Evolutionary conservation across 805 yeast species (phyloP), one percentile per base, ranked within the genome.

Genomic region (Cyberlindnera nakhonratchasimensis): DNA sequence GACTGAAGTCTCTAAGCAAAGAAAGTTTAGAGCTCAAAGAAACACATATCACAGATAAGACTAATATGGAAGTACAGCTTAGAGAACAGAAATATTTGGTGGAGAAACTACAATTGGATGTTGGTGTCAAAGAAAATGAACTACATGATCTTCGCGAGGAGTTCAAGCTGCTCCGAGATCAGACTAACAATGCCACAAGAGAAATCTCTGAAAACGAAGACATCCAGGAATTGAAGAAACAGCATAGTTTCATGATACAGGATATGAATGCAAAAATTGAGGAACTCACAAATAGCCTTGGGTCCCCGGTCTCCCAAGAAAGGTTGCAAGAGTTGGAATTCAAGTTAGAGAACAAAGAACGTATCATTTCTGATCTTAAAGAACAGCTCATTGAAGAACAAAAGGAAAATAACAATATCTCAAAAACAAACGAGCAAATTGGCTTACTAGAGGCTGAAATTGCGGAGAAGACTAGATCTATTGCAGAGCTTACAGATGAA

Each of bases 21-120:
- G 60, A 61, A 18, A 59, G 64, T 9, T 46, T 65, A 22, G 58
- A 61, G 3, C 36, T 63, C 40, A 64, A 58, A 33, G 53, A 51
- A 36, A 55, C 60, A 9, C 50, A 54, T 6, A 45, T 39, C 33
- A 29, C 33, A 31, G 46, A 46, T 14, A 19, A 45, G 37, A 22
- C 31, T 2, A 38, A 40, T 16, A 37, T 45, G 37, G 52, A 48
- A 9, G 20, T 30, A 5, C 34, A 39, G 19, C 21, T 45, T 21
- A 38, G 32, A 22, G 45, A 45, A 17, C 38, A 45, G 23, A 30
- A 19, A 13, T n/a, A 28, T 11, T 7, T 30, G 6, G 17, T 40
- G 17, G 43, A 43, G 20, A 25, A 36, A n/a, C 33, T 42, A 6
- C 29, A 38, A 13, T 7, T 11, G 16, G 34, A 43, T 13, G 29